Evolutionary conservation across 345 rosid species (phyloP), one percentile per base, ranked within the genome.

Genomic region (Dovyalis caffra): DNA sequence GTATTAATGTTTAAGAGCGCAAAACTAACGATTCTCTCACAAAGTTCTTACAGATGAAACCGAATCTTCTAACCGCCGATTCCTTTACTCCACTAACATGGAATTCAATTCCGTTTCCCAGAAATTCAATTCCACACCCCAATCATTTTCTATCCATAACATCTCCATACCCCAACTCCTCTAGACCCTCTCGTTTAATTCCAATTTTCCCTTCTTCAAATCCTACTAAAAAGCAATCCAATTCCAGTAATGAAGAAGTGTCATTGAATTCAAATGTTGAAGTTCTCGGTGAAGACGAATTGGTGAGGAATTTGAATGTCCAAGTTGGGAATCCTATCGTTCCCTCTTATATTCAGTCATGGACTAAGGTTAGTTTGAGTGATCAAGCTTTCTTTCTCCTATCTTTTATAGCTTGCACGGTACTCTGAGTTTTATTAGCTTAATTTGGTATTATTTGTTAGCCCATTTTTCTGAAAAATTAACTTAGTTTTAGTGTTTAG

Each of bases 331-430:
- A 70, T 62, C 85, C 94, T 29, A 58, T 69, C 37, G 83, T 85
- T 70, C 93, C 89, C 37, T 79, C 88, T 26, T 75, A 33, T 83
- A 35, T 82, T 75, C 84, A 34, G 56, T 43, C 76, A 20, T 70
- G 83, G 35, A 80, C 83, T 1, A 85, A 86, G 83, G 77, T 86
- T 82, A 88, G 90, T 82, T 78, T 79, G 76, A 79, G 77, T 60
- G 96, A 90, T 77, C 94, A 92, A 69, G 94, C 97, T 23, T 93
- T 87, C 86, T 78, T 88, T 78, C 92, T 93, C 63, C 69, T 89
- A 53, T 71, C 96, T 31, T 95, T 95, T 78, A 89, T 90, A 61
- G 94, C 90, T 74, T 92, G 90, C 89, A 88, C 94, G 91, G 99
- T 92, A 77, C 58, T 74, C n/a, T 43, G 28, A 20, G 8, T 51